These are phyloP conservation scores for Gnomoniopsis smithogilvyi DNA, from an alignment of 2,329 filamentous ascomycete genomes.

Conservation along the genomic window DNA sequence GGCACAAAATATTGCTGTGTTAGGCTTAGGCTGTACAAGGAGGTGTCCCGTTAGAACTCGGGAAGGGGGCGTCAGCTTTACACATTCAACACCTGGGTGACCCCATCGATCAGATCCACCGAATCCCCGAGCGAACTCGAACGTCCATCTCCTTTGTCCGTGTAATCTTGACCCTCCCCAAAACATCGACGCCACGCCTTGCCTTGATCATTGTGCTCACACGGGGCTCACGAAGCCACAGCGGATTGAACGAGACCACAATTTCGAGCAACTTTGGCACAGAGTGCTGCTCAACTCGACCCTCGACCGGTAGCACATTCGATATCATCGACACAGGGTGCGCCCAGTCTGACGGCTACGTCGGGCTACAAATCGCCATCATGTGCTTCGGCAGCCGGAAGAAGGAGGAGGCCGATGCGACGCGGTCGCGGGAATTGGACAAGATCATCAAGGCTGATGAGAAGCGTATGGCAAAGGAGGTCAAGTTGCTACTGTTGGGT, in stretches of 20 bases:
- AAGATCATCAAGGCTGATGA: constrained; percentile 81
- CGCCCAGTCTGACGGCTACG: neutral
- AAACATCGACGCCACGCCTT: neutral
- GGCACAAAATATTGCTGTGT: too few species aligned
- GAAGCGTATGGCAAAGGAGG: constrained; percentile 79
- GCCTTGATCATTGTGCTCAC: neutral
- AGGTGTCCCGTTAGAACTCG: too few species aligned
- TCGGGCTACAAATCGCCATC: constrained; percentile 22
- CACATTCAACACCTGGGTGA: neutral
- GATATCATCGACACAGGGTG: neutral
- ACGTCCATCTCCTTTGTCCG: neutral
- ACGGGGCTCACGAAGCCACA: neutral
- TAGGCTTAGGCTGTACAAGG: too few species aligned
- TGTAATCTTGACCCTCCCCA: neutral
- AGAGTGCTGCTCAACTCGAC: neutral
- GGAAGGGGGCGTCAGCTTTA: neutral
- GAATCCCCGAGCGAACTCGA: neutral
- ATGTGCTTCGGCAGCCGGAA: constrained; percentile 66
- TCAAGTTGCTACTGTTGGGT: constrained; percentile 94
- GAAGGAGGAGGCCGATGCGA: constrained; percentile 45
- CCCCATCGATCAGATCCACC: neutral
- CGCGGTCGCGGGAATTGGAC: constrained; percentile 76
- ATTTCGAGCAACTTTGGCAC: neutral
- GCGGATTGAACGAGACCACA: neutral
- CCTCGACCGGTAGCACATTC: neutral